These are phyloP conservation scores for Balamuthia mandrillaris DNA, from an alignment of 208 protist genomes.

Conservation along the genomic window DNA sequence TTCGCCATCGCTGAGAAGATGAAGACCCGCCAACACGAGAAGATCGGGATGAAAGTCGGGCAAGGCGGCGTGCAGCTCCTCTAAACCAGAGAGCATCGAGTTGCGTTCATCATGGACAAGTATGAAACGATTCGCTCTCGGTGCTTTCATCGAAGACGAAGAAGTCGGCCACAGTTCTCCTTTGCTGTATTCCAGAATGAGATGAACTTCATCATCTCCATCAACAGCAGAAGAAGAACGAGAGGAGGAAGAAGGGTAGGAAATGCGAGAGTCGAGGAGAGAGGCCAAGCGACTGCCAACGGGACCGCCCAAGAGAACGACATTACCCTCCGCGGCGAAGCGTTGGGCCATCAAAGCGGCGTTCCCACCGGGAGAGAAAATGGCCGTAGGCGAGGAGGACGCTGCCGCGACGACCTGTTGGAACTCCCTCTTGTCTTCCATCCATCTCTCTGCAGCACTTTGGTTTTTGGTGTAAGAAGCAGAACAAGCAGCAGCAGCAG, in stretches of 20 bases:
- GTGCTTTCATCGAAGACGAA: too few species aligned
- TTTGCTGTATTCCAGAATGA: conserved; percentile 6
- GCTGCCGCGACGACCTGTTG: background rate
- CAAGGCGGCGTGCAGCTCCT: background rate
- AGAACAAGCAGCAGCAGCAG: too few species aligned
- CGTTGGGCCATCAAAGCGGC: conserved; percentile 24
- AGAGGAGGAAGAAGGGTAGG: too few species aligned
- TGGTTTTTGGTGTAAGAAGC: too few species aligned
- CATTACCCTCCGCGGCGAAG: background rate
- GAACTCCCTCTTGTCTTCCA: background rate
- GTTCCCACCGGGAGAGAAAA: conserved; percentile 4
- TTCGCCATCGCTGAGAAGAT: background rate
- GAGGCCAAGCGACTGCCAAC: background rate
- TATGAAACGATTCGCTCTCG: conserved; percentile 16
- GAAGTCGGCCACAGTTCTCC: background rate
- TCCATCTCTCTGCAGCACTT: conserved; percentile 23
- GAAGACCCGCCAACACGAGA: background rate
- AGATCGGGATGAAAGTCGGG: background rate
- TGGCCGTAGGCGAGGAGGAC: background rate
- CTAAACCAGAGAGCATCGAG: background rate
- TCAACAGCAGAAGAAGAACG: background rate
- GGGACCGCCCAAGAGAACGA: background rate
- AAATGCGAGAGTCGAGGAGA: background rate
- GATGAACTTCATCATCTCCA: conserved; percentile 16
- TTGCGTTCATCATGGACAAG: conserved; percentile 14